These are phyloP conservation scores for Apiotrichum laibachii DNA, from an alignment of 1,284 basidiomycete species.

Conservation along the genomic window DNA sequence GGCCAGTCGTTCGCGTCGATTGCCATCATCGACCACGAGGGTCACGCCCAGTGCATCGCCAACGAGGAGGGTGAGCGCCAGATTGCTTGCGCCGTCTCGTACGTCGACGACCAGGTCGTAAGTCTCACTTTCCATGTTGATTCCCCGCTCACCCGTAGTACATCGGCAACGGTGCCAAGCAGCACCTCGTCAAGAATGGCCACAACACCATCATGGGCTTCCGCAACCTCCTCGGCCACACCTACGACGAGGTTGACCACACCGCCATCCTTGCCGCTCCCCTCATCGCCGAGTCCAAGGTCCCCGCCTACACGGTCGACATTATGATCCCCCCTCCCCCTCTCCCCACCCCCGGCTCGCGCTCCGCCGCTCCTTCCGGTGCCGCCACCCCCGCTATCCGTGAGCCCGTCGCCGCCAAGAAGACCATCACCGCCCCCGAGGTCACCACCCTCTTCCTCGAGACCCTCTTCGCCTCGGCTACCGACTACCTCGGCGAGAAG, in stretches of 20 bases:
- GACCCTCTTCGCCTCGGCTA: constrained; percentile 80
- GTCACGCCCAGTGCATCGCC: constrained; percentile 86
- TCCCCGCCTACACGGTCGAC: constrained; percentile 82
- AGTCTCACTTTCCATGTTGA: constrained; percentile 40
- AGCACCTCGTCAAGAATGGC: constrained; percentile 91
- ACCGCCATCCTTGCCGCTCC: constrained; percentile 51
- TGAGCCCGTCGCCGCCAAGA: constrained; percentile 71
- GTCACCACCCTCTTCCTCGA: constrained; percentile 81
- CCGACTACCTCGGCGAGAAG: constrained; percentile 83
- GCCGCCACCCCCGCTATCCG: constrained; percentile 65
- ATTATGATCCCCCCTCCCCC: constrained; percentile 69
- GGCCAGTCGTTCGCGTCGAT: constrained; percentile 95
- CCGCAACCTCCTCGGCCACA: constrained; percentile 89
- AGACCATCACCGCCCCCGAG: constrained; percentile 79
- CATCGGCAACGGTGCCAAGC: constrained; percentile 92
- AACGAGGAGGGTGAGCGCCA: constrained; percentile 99
- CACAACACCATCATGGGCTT: constrained; percentile 93
- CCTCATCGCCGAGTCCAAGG: constrained; percentile 66
- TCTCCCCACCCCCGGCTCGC: constrained; percentile 57
- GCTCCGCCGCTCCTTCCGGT: constrained; percentile 58
- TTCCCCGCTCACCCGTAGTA: constrained; percentile 59
- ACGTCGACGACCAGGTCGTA: constrained; percentile 84
- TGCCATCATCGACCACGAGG: constrained; percentile 94
- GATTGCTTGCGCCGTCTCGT: constrained; percentile 91
- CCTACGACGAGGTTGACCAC: constrained; percentile 55